Base-by-base conservation (phyloP, 106 monocot species). In the Dendrobium huoshanense region DNA sequence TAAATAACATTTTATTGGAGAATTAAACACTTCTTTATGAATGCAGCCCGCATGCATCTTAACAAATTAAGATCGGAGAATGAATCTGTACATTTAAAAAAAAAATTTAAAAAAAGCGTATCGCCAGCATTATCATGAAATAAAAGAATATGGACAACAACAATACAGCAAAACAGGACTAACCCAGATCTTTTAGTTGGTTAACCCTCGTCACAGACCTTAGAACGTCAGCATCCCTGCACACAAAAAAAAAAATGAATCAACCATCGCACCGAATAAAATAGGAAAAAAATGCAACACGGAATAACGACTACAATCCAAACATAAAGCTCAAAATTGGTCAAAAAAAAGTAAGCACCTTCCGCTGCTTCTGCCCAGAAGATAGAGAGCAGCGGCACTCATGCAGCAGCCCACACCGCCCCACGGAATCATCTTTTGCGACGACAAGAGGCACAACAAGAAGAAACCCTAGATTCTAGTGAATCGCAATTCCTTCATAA, bases 121-220 rank as follows among this genome's bases (percentile, higher is more conserved):
- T 43, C 74, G 41, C 43, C 42, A 74, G 20, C 74, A 73, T 8
- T 10, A 42, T 41, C 73, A 73, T 37, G 18, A 43, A 43, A 43
- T 40, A 6, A 74, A 19, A 44, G 11, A 1, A 77, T 9, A 31
- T 31, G 31, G 31, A 31, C 43, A 82, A 19, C 15, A 20, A 1
- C 49, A 8, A 48, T 19, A 9, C 13, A 48, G 27, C 13, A 76
- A 4, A 59, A 13, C 41, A 67, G 67, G 5, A 82, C 84, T 78
- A 76, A 94, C 97, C 94, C 74, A 97, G 75, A 89, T 97, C 97
- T 78, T 94, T 92, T 78, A 94, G 80, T 67, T 91, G 92, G 43
- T 81, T 77, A 76, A 94, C 94, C 82, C 86, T 90, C 40, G 89
- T 83, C 48, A 94, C 92, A 29, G 94, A 94, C 41, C 67, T 80